Evolutionary conservation across 768 basidiomycete species (phyloP).

Genomic region (Floccularia luteovirens): DNA sequence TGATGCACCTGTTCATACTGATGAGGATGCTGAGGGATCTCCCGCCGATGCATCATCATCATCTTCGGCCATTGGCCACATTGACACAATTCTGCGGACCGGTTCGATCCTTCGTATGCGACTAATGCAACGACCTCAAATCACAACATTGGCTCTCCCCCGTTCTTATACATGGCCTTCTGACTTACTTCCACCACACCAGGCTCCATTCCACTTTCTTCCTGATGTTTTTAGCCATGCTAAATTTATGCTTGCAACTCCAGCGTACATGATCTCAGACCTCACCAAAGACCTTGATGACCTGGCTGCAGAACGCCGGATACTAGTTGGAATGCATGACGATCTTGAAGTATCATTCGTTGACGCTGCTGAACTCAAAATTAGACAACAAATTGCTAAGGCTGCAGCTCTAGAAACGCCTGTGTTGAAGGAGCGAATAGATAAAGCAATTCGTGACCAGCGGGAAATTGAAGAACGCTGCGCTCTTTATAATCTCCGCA

Average conservation of each 20-base stretch:
- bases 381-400: slow-evolving; percentile 75
- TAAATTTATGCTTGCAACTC: slow-evolving; percentile 96
- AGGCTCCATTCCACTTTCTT: slow-evolving; percentile 93
- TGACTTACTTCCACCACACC: slow-evolving; percentile 82
- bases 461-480: slow-evolving; percentile 44
- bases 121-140: slow-evolving; percentile 87
- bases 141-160: slow-evolving; percentile 91
- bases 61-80: slow-evolving; percentile 25
- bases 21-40: slow-evolving; percentile 22
- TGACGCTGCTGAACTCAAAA: slow-evolving; percentile 66
- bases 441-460: slow-evolving; percentile 51
- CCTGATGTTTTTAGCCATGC: slow-evolving; percentile 85
- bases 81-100: slow-evolving; percentile 33
- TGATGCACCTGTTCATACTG: slow-evolving; percentile 35
- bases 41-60: slow-evolving; percentile 37
- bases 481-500: slow-evolving; percentile 18
- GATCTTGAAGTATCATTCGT: slow-evolving; percentile 74
- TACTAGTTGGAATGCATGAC: slow-evolving; percentile 63
- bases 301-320: slow-evolving; percentile 61
- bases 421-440: slow-evolving; percentile 53
- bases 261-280: slow-evolving; percentile 71
- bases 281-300: slow-evolving; percentile 68
- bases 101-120: slow-evolving; percentile 75
- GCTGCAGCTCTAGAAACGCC: slow-evolving; percentile 70
- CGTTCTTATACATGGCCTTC: slow-evolving; percentile 92